Evolutionary conservation across 139 green algal genomes (phyloP), one percentile per base, ranked within the genome.

Genomic region (Closterium sp.): DNA sequence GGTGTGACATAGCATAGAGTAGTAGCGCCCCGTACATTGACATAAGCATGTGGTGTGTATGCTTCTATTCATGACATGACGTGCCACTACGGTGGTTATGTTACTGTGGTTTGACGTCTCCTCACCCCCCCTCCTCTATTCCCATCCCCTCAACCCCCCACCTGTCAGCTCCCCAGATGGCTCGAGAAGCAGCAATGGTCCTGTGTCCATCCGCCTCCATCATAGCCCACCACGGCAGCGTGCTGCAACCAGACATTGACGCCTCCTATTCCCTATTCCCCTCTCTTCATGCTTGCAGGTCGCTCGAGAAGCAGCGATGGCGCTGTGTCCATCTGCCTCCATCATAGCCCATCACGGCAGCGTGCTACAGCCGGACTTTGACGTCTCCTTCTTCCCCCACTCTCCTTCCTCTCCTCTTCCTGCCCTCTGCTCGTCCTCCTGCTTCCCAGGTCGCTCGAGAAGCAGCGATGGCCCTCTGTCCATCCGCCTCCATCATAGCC

Each of bases 371-470:
- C n/a, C 62, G 22, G 21, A 89, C 24, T 99, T 98, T 91, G 96
- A 95, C 42, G 73, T 98, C 7, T 97, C 98, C 88, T 99, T 97
- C 94, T 97, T 99, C 94, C n/a, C n/a, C n/a, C n/a, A n/a, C n/a
- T n/a, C n/a, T n/a, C n/a, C n/a, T n/a, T n/a, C n/a, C n/a, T n/a
- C n/a, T n/a, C n/a, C n/a, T n/a, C n/a, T n/a, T n/a, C n/a, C n/a
- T n/a, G n/a, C n/a, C n/a, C n/a, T n/a, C n/a, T n/a, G n/a, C n/a
- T n/a, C n/a, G n/a, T n/a, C n/a, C n/a, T n/a, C n/a, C 38, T 45
- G 38, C 38, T 86, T 9, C 7, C 73, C 10, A 95, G 73, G 97
- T 98, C 5, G 98, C 98, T 5, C 96, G 96, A 1, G 96, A 97
- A 86, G 97, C 98, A 9, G 96, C 98, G 45, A 86, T 94, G 87